These are phyloP conservation scores for Leccinum longicurvipes DNA, from an alignment of 768 basidiomycete genomes.

Conservation along the genomic window DNA sequence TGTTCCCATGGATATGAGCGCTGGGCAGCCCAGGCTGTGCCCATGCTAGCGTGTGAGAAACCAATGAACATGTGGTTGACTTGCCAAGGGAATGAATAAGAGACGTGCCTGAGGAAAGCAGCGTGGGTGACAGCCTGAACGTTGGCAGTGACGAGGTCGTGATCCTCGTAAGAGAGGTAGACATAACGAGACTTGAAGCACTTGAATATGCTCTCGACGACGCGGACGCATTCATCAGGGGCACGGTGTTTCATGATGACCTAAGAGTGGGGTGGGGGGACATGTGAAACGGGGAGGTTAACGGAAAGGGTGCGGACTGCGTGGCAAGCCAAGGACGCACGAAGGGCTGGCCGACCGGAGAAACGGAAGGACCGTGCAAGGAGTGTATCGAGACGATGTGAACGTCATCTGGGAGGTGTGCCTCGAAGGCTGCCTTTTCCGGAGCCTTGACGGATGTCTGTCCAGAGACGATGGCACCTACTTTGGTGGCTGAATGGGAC, in stretches of 20 bases:
- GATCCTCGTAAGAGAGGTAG: conserved; percentile 93
- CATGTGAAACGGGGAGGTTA: background rate
- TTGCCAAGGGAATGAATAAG: background rate
- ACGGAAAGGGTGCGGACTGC: background rate
- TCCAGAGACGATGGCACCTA: conserved; percentile 88
- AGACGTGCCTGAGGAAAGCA: conserved; percentile 82
- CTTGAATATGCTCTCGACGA: conserved; percentile 81
- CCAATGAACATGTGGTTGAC: conserved; percentile 1
- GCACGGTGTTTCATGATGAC: conserved; percentile 87
- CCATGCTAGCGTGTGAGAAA: conserved; percentile 66
- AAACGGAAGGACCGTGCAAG: conserved; percentile 89
- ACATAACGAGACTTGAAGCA: conserved; percentile 85
- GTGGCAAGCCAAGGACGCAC: conserved; percentile 41
- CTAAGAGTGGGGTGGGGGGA: conserved; percentile 37
- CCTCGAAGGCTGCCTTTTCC: conserved; percentile 86
- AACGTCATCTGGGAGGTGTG: conserved; percentile 79
- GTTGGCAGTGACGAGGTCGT: conserved; percentile 94
- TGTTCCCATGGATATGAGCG: conserved; percentile 92
- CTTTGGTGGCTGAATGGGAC: conserved; percentile 72
- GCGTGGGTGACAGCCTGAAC: conserved; percentile 98
- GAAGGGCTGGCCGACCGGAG: conserved; percentile 84
- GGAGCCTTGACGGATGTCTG: conserved; percentile 98
- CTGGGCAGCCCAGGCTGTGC: conserved; percentile 86
- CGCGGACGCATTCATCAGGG: conserved; percentile 59
- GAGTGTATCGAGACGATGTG: conserved; percentile 93